Percentiles rank a stretch among this genome's conserved stretches.
phyloP scores from a whole-genome alignment of 2,329 filamentous ascomycete species.

The Neurospora sp. region DNA sequence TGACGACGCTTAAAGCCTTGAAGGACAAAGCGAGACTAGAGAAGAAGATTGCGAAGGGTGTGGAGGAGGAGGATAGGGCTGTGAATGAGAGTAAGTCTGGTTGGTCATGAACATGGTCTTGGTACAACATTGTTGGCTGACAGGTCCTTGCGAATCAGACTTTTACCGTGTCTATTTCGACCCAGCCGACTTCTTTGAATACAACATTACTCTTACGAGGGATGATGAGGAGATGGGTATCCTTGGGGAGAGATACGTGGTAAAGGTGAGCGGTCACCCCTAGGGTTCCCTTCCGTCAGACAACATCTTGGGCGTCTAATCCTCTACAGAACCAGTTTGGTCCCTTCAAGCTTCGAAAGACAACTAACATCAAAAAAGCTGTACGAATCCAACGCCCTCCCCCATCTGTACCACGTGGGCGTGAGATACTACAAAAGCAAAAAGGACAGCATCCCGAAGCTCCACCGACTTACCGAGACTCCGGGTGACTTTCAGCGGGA shows the following conservation, averaged over 20 bases:
- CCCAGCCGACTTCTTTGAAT: constrained; percentile 44
- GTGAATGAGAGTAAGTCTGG: constrained; percentile 38
- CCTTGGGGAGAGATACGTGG: constrained; percentile 46
- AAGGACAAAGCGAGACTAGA: constrained; percentile 28
- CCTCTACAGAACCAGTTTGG: background rate
- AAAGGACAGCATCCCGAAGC: constrained; percentile 25
- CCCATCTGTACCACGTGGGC: constrained; percentile 52
- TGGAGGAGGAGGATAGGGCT: constrained; percentile 28
- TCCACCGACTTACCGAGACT: constrained; percentile 29
- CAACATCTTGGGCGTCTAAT: background rate
- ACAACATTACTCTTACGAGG: constrained; percentile 53
- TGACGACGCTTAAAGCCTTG: constrained; percentile 22
- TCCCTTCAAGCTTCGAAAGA: background rate
- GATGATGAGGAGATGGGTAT: constrained; percentile 33
- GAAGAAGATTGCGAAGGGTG: constrained; percentile 22
- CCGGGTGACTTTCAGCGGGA: constrained; percentile 33
- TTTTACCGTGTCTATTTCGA: constrained; percentile 60
- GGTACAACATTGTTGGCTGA: background rate
- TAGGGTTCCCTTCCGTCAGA: background rate
- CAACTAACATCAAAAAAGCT: constrained; percentile 35
- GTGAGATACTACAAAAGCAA: constrained; percentile 38
- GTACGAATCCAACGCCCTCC: constrained; percentile 50
- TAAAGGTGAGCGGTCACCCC: constrained; percentile 40
- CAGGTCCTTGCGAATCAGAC: constrained; percentile 28
- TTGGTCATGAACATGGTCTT: no score